A percentile compares a stretch with the other conserved stretches of the same genome.
These are phyloP conservation scores for Amylocystis lapponica DNA, from an alignment of 768 basidiomycete genomes.

Conservation along the genomic window DNA sequence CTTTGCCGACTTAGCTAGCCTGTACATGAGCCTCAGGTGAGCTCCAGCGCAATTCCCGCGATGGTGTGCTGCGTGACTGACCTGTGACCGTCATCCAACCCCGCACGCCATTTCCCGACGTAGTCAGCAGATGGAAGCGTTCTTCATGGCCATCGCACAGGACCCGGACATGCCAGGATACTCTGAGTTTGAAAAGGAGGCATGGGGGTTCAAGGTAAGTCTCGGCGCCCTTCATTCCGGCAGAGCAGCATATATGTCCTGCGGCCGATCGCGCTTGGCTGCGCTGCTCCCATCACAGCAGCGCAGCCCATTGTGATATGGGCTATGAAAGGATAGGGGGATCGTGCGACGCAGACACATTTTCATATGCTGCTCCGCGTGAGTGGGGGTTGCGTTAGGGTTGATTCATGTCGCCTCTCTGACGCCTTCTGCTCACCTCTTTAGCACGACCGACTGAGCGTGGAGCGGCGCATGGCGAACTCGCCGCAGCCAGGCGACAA, in stretches of 20 bases:
- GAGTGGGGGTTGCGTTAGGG: too few relatives aligned
- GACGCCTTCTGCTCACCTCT: background rate
- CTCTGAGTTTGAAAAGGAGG: constrained; percentile 68
- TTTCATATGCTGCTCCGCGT: too few relatives aligned
- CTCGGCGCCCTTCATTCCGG: background rate
- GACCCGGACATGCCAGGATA: constrained; percentile 45
- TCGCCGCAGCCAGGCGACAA: constrained; percentile 28
- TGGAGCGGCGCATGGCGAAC: constrained; percentile 57
- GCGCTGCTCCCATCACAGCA: too few relatives aligned
- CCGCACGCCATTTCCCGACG: background rate
- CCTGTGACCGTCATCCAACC: background rate
- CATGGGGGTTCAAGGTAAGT: constrained; percentile 71
- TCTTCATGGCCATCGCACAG: constrained; percentile 61
- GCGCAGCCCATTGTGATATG: too few relatives aligned
- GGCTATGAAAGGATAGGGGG: too few relatives aligned
- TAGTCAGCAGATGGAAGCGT: constrained; percentile 76
- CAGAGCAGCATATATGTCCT: too few relatives aligned
- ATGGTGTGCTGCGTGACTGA: too few relatives aligned
- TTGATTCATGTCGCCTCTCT: background rate
- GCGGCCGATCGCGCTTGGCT: too few relatives aligned
- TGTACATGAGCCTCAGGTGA: constrained; percentile 59
- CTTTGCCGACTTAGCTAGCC: constrained; percentile 73
- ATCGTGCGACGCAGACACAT: too few relatives aligned
- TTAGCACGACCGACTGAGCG: constrained; percentile 71
- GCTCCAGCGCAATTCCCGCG: constrained; percentile 1